Base-by-base conservation (phyloP, 345 rosid species). In the Salix caprea region DNA sequence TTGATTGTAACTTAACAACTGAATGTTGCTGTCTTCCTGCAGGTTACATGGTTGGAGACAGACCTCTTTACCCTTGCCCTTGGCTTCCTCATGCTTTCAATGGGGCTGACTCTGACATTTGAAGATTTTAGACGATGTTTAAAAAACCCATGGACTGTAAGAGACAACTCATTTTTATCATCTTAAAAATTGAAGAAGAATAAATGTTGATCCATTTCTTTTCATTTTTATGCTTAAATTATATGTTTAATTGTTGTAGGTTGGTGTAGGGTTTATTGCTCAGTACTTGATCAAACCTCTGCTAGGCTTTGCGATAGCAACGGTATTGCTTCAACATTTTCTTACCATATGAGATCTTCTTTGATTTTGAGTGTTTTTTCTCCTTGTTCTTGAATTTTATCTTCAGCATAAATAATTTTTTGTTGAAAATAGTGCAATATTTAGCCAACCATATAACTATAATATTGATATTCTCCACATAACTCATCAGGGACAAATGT, bases 141-240 rank as follows among this genome's bases (percentile, higher is more conserved):
- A 74, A 90, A 92, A 76, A 96, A 96, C 74, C 99, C 96, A 40
- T 93, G 99, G 98, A 96, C 99, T 85, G 94, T 96, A 89, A 88
- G 94, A 72, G 67, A 48, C 52, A 39, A 65, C 48, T 78, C 19
- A n/a, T 36, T 62, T 11, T 32, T 28, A 10, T 66, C 40, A 32
- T 11, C 4, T 32, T 13, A 0, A 34, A 32, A 32, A 16, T 16
- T 16, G 16, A 24, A 34, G 5, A 24, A 24, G 21, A 26, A 19
- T 4, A 8, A 60, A 9, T 28, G 21, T 19, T 7, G 34, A 60
- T 58, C 37, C 4, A 34, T 44, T 77, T 76, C 73, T 28, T 40
- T 24, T 75, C 7, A 11, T 69, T 80, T 69, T 19, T 54, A 24
- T 75, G 65, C 64, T 75, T 73, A 61, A 82, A 32, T 52, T 32